Conservation (phyloP, 768 basidiomycete genomes). For the Amanita exitialis region DNA sequence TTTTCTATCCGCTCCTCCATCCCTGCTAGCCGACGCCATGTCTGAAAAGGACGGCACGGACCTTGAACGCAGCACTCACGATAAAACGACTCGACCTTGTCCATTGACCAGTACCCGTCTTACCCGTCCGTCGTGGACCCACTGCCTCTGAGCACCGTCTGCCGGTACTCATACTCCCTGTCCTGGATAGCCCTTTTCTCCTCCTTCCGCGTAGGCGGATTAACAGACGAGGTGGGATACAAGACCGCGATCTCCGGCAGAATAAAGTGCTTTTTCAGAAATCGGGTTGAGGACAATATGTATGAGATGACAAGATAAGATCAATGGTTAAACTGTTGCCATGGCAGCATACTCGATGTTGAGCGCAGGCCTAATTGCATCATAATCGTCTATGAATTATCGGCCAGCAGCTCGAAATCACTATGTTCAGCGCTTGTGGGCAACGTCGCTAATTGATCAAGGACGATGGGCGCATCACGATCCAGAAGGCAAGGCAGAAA, state of each 20-base stretch:
- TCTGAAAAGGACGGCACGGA: conserved; percentile 23
- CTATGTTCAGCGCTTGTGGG: too few relatives aligned
- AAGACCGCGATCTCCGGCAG: conserved; percentile 77
- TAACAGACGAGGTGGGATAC: conserved; percentile 81
- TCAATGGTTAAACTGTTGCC: too few relatives aligned
- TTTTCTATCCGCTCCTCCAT: conserved; percentile 2
- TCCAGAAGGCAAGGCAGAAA: too few relatives aligned
- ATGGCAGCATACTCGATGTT: too few relatives aligned
- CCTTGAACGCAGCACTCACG: conserved; percentile 76
- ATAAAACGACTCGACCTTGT: conserved; percentile 81
- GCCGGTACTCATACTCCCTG: conserved; percentile 58
- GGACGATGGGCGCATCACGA: too few relatives aligned
- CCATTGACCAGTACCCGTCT: conserved; percentile 77
- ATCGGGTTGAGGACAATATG: too few relatives aligned
- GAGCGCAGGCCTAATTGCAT: too few relatives aligned
- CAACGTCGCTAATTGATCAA: too few relatives aligned
- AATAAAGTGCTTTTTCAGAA: conserved; percentile 89
- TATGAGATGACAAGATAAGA: too few relatives aligned
- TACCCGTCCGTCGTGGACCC: conserved; percentile 22
- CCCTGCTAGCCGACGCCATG: conserved; percentile 1
- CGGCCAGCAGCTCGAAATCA: too few relatives aligned
- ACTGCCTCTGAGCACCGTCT: conserved; percentile 53
- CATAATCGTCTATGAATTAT: too few relatives aligned
- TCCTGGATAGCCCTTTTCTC: conserved; percentile 78
- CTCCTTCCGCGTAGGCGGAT: conserved; percentile 72